Percentiles rank a stretch among this genome's conserved stretches.
Conservation (phyloP, 495 filamentous ascomycete species). For the Xylaria acuta region DNA sequence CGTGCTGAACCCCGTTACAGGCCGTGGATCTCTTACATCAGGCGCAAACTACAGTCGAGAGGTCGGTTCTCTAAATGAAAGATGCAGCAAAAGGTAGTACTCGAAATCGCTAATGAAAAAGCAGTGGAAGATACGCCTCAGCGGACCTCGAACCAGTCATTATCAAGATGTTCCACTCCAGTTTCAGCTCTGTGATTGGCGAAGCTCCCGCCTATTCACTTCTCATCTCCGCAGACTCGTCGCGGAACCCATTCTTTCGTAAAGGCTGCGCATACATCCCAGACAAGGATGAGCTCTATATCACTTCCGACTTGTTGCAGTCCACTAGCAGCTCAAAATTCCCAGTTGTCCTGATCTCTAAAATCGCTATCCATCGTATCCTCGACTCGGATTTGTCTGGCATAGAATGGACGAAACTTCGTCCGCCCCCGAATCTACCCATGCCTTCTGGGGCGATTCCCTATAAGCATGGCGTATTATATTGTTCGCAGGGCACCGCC, state of each 20-base stretch:
- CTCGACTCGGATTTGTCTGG: conserved; percentile 11
- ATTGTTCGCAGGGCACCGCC: conserved; percentile 61
- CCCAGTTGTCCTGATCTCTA: conserved; percentile 51
- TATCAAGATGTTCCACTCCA: conserved; percentile 36
- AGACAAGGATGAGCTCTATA: conserved; percentile 56
- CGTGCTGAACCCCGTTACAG: conserved; percentile 14
- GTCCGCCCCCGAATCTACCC: conserved; percentile 52
- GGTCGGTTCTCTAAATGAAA: conserved; percentile 6
- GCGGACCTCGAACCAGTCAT: conserved; percentile 24
- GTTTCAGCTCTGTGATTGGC: conserved; percentile 32
- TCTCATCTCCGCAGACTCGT: conserved; percentile 43
- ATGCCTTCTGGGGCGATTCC: conserved; percentile 61
- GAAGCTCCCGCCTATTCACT: conserved; percentile 39
- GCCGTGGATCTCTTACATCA: conserved; percentile 25
- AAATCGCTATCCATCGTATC: conserved; percentile 41
- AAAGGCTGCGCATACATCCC: conserved; percentile 62
- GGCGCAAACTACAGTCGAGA: conserved; percentile 4
- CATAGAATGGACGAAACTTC: conserved; percentile 51
- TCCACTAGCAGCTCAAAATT: conserved; percentile 45
- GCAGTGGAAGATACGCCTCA: conserved; percentile 8
- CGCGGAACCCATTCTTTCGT: conserved; percentile 61
- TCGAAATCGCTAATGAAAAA: conserved; percentile 7
- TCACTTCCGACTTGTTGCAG: conserved; percentile 62
- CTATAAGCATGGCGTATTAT: conserved; percentile 42
- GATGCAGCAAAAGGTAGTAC: background rate